A percentile compares a stretch with the other conserved stretches of the same genome.
phyloP scores from a whole-genome alignment of 208 protist genomes.

The Acanthamoeba castellanii region DNA sequence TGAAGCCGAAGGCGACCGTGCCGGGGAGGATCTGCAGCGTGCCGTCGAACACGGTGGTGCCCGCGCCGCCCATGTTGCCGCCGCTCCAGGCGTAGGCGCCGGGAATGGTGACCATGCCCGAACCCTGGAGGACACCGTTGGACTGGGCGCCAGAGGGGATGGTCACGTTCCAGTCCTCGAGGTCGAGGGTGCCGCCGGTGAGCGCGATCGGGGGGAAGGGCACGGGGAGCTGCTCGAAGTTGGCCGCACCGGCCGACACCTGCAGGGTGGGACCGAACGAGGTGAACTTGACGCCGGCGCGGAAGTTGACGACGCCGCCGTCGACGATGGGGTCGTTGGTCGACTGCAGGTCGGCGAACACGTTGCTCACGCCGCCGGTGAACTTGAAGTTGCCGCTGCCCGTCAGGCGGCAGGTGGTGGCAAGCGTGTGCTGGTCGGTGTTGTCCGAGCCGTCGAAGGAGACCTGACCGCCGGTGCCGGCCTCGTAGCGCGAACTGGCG shows the following conservation, averaged over 20 bases:
- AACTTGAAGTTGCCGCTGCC: constrained; percentile 56
- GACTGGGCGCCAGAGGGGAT: constrained; percentile 6
- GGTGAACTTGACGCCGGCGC: neutral
- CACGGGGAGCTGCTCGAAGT: constrained; percentile 46
- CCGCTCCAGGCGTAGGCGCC: constrained; percentile 38
- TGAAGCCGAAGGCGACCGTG: constrained; percentile 11
- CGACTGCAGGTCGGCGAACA: constrained; percentile 53
- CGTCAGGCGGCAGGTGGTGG: constrained; percentile 14
- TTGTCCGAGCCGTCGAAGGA: constrained; percentile 17
- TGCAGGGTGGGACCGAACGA: constrained; percentile 49
- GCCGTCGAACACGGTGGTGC: constrained; percentile 61
- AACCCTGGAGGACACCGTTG: constrained; percentile 8
- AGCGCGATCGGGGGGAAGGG: constrained; percentile 25
- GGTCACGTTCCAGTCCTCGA: constrained; percentile 59
- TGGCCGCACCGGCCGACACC: constrained; percentile 44
- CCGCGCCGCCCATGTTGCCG: neutral
- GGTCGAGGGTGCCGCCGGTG: constrained; percentile 31
- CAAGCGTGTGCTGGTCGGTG: constrained; percentile 43
- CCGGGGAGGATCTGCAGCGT: constrained; percentile 21
- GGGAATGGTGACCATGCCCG: neutral
- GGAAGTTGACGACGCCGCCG: constrained; percentile 71
- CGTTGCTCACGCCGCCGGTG: constrained; percentile 57
- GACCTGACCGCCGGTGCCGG: neutral
- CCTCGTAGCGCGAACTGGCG: neutral
- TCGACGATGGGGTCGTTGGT: constrained; percentile 66